A percentile compares a stretch with the other conserved stretches of the same genome.
phyloP scores from a whole-genome alignment of 805 yeast species.

The Sugiyamaella lignohabitans region DNA sequence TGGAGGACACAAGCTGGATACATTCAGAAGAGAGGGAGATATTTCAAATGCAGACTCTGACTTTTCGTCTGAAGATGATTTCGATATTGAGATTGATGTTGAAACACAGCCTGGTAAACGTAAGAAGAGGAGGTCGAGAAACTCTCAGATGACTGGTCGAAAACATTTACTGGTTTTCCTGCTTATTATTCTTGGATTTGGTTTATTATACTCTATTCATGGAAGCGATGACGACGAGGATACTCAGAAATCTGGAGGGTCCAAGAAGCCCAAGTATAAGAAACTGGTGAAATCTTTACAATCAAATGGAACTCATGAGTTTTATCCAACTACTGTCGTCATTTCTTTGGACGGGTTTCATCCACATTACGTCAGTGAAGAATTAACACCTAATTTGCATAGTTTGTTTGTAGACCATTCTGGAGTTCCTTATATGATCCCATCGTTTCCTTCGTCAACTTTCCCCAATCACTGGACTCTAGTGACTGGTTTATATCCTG shows the following conservation, averaged over 20 bases:
- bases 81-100: slow-evolving; percentile 20
- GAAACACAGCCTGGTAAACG: slow-evolving; percentile 19
- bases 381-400: slow-evolving; percentile 66
- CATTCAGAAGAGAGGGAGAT: slow-evolving; percentile 3
- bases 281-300: slow-evolving; percentile 11
- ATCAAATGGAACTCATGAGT: slow-evolving; percentile 58
- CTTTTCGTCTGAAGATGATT: slow-evolving; percentile 7
- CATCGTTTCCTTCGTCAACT: slow-evolving; percentile 83
- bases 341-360: slow-evolving; percentile 86
- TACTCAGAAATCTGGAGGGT: not conserved
- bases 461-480: slow-evolving; percentile 91
- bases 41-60: slow-evolving; percentile 2
- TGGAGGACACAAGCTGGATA: slow-evolving; percentile 5
- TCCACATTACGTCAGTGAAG: slow-evolving; percentile 69
- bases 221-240: not conserved
- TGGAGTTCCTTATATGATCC: slow-evolving; percentile 77
- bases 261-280: not conserved
- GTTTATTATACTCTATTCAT: slow-evolving; percentile 10
- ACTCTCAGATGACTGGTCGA: not conserved
- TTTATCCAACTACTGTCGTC: slow-evolving; percentile 72
- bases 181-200: slow-evolving; percentile 11
- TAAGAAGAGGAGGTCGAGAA: not conserved
- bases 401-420: slow-evolving; percentile 44
- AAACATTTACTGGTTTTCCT: slow-evolving; percentile 6
- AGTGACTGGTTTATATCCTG: slow-evolving; percentile 79